Conservation (phyloP, 495 filamentous ascomycete genomes). For the Clavariopsis aquatica region DNA sequence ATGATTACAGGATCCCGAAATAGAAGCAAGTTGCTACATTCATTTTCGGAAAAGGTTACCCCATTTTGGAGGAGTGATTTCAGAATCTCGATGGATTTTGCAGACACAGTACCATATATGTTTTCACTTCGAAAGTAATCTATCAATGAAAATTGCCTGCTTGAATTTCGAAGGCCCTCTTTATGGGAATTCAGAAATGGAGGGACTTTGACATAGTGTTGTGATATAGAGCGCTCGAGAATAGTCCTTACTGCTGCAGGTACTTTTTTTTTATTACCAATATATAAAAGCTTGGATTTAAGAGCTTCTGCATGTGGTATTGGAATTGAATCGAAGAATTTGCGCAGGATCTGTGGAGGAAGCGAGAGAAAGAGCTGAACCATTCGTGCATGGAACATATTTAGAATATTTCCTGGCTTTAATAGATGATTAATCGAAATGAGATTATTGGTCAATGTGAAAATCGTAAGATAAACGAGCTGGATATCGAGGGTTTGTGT, state of each 20-base stretch:
- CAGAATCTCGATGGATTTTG: background rate
- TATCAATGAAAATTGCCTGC: too few species aligned
- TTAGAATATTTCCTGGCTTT: background rate
- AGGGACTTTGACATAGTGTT: background rate
- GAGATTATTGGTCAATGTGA: background rate
- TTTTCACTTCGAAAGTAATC: background rate
- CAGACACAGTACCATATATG: background rate
- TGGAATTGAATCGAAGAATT: background rate
- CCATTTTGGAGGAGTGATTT: background rate
- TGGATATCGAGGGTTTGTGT: background rate
- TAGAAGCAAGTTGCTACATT: background rate
- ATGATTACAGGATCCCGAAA: background rate
- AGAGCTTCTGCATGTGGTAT: background rate
- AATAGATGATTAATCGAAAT: background rate
- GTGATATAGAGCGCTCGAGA: background rate
- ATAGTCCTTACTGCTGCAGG: background rate
- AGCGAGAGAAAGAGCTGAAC: background rate
- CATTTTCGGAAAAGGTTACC: background rate
- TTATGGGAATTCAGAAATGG: background rate
- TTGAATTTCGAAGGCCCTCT: too few species aligned
- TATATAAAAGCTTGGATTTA: background rate
- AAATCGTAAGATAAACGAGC: background rate
- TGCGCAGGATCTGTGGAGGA: background rate
- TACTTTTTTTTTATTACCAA: background rate
- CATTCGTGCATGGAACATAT: background rate